These are phyloP conservation scores for Amniculicola lignicola DNA, from an alignment of 495 filamentous ascomycete species.

Conservation along the genomic window DNA sequence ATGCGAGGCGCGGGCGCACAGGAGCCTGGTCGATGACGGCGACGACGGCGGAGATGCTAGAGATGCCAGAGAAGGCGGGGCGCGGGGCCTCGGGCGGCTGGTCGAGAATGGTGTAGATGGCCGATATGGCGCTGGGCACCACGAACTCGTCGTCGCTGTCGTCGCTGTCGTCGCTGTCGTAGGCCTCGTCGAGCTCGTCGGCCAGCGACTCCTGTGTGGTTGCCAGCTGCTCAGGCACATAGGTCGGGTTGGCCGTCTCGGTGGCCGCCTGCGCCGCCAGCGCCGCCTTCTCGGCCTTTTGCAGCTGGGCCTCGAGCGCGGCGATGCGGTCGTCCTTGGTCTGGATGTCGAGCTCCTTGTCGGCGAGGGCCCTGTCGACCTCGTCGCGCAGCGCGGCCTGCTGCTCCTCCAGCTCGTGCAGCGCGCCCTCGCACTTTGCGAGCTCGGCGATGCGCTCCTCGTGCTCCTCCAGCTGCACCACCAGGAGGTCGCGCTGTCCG, in stretches of 20 bases:
- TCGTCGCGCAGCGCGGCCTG: neutral
- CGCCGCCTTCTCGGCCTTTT: neutral
- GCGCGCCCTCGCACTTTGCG: too few species aligned
- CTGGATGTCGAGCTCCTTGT: neutral
- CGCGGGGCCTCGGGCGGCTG: too few species aligned
- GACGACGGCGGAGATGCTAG: too few species aligned
- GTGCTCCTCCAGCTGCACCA: too few species aligned
- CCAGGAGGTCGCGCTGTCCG: too few species aligned
- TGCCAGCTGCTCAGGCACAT: neutral
- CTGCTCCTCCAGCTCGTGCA: neutral
- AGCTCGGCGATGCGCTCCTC: too few species aligned
- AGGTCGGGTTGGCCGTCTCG: neutral
- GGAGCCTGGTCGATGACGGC: neutral
- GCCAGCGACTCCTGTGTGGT: neutral
- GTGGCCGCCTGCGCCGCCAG: neutral
- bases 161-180: neutral
- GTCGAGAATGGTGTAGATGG: neutral
- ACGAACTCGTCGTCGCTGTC: neutral
- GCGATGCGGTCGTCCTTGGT: conserved; percentile 9
- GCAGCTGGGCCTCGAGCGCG: conserved; percentile 1
- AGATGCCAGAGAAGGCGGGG: too few species aligned
- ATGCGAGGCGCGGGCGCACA: neutral
- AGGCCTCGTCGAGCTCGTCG: neutral
- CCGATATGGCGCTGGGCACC: neutral
- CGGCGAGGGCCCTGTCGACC: neutral